Evolutionary conservation across 805 yeast species (phyloP).

Genomic region (Saccharomycopsis fibuligera): DNA sequence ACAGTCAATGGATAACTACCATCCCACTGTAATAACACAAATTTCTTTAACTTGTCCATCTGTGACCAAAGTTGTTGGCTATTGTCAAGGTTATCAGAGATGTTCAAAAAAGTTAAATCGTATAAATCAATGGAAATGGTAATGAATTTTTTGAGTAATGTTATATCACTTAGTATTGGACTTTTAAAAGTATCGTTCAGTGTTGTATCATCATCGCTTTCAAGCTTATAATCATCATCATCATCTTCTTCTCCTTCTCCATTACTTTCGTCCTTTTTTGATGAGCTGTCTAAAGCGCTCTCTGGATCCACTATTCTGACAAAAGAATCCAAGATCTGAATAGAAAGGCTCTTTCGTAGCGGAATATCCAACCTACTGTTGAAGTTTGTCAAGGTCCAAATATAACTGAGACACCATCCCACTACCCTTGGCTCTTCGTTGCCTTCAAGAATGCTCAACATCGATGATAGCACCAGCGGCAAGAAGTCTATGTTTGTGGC

Average conservation of each 20-base stretch:
- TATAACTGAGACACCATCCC: constrained; percentile 9
- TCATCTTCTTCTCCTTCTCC: too few species aligned
- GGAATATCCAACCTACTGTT: not conserved
- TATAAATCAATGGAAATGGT: constrained; percentile 5
- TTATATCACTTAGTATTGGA: not conserved
- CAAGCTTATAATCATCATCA: too few species aligned
- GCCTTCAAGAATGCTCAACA: not conserved
- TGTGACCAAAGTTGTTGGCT: constrained; percentile 2
- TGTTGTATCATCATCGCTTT: too few species aligned
- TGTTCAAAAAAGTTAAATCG: not conserved
- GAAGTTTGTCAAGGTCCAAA: not conserved
- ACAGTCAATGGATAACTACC: not conserved
- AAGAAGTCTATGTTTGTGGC: not conserved
- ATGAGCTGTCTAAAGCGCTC: too few species aligned
- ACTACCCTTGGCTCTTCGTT: constrained; percentile 3
- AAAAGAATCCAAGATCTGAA: constrained; percentile 2
- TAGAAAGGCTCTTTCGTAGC: not conserved
- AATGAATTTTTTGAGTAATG: constrained; percentile 2
- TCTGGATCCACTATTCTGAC: not conserved
- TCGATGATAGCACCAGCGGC: constrained; percentile 4
- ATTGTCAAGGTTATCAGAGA: not conserved
- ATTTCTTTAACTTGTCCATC: constrained; percentile 3
- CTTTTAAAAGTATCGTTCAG: too few species aligned
- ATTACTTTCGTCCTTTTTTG: too few species aligned
- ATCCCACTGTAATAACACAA: constrained; percentile 10